A percentile compares a stretch with the other conserved stretches of the same genome.
These are phyloP conservation scores for Mycena albidolilacea DNA, from an alignment of 768 basidiomycete species.

Conservation along the genomic window DNA sequence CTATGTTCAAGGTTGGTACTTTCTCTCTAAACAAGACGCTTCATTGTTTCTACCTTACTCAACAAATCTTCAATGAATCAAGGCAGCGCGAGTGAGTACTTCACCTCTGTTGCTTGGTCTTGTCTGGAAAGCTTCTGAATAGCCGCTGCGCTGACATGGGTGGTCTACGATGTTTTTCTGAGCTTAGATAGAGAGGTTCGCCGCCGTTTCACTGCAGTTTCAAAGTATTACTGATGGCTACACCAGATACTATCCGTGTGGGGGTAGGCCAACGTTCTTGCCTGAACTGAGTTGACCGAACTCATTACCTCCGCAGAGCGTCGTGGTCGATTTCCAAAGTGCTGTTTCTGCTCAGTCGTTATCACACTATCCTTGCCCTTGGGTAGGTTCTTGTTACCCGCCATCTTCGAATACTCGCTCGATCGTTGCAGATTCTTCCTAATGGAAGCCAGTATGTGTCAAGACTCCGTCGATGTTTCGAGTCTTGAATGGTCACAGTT, in stretches of 20 bases:
- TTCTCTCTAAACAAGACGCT: too few species aligned
- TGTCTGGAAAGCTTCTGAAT: not conserved
- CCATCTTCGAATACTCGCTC: not conserved
- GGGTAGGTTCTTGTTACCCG: not conserved
- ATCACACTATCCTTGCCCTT: slow-evolving; percentile 1
- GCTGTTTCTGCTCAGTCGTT: slow-evolving; percentile 9
- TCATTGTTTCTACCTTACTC: too few species aligned
- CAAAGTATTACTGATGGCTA: not conserved
- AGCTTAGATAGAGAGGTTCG: slow-evolving; percentile 24
- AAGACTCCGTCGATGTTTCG: too few species aligned
- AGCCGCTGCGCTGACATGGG: slow-evolving; percentile 30
- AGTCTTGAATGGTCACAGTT: not conserved
- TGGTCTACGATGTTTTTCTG: slow-evolving; percentile 26
- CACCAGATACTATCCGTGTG: slow-evolving; percentile 4
- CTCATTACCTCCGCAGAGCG: not conserved
- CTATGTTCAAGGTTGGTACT: slow-evolving; percentile 5
- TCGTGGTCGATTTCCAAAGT: not conserved
- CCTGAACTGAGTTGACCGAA: too few species aligned
- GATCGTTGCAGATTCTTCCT: slow-evolving; percentile 18
- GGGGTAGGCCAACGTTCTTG: slow-evolving; percentile 5
- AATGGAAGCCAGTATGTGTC: slow-evolving; percentile 20
- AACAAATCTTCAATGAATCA: too few species aligned
- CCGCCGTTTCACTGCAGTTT: not conserved
- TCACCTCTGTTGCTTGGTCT: not conserved
- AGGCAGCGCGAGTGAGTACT: slow-evolving; percentile 27